Conservation (phyloP, 129 eudicot species). For the Flaveria robusta region DNA sequence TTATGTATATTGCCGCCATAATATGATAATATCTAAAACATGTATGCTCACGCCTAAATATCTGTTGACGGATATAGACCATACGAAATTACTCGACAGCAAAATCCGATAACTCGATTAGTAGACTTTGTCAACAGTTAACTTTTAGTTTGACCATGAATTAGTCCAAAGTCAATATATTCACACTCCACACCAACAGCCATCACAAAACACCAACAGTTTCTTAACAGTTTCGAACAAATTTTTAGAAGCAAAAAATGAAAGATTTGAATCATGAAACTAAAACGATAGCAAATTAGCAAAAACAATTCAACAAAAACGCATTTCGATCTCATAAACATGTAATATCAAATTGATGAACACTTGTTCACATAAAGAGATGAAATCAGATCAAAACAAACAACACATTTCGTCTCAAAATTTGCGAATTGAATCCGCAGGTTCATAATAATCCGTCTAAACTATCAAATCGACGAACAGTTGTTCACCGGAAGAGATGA, state of each 20-base stretch:
- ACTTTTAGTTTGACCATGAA: neutral
- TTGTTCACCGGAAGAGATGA: neutral
- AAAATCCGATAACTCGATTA: neutral
- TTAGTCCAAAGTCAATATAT: conserved; percentile 25
- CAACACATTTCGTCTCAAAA: conserved; percentile 28
- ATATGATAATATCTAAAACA: too few species aligned
- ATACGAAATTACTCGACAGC: neutral
- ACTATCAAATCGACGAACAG: neutral
- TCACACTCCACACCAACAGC: conserved; percentile 16
- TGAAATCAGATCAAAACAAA: conserved; percentile 12
- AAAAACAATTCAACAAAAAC: conserved; percentile 5
- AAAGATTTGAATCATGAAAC: neutral
- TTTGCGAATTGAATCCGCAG: conserved; percentile 21
- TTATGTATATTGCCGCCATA: too few species aligned
- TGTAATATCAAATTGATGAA: neutral
- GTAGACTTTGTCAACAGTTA: conserved; percentile 13
- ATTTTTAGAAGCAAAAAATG: neutral
- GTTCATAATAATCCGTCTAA: conserved; percentile 25
- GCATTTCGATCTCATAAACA: conserved; percentile 28
- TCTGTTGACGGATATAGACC: neutral
- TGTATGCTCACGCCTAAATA: too few species aligned
- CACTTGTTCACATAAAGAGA: too few species aligned
- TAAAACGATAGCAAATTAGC: neutral
- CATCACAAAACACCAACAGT: neutral
- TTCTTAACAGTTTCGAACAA: too few species aligned